Evolutionary conservation across 148 eudicot species (phyloP).

Genomic region (Rhododendron mucronatum): DNA sequence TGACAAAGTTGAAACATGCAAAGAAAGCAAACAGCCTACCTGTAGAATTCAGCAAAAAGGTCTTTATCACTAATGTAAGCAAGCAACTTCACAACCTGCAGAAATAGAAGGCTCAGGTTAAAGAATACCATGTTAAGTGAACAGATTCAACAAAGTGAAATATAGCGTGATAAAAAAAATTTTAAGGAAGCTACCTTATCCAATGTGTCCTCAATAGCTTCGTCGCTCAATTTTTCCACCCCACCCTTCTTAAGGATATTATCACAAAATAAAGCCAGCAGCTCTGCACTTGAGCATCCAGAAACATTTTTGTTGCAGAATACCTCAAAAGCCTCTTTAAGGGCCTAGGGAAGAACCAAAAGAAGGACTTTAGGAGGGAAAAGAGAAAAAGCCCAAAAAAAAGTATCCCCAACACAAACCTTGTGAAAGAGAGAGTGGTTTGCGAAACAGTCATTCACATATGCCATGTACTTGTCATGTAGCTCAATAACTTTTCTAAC

Average conservation of each 20-base stretch:
- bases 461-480: slow-evolving; percentile 37
- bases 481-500: slow-evolving; percentile 38
- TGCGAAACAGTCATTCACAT: slow-evolving; percentile 28
- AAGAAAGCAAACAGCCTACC: slow-evolving; percentile 11
- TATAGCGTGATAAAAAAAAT: neutral
- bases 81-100: slow-evolving; percentile 31
- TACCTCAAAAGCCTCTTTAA: slow-evolving; percentile 30
- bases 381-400: neutral
- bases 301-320: slow-evolving; percentile 33
- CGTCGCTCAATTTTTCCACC: slow-evolving; percentile 28
- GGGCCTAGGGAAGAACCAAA: slow-evolving; percentile 20
- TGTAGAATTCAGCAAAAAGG: slow-evolving; percentile 32
- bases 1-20: neutral
- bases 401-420: slow-evolving; percentile 13
- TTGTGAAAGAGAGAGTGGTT: slow-evolving; percentile 41
- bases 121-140: neutral
- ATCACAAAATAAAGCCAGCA: slow-evolving; percentile 29
- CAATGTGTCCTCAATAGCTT: slow-evolving; percentile 36
- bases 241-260: slow-evolving; percentile 32
- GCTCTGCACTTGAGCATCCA: slow-evolving; percentile 29
- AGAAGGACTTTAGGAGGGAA: neutral
- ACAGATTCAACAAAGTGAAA: neutral
- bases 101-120: neutral
- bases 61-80: slow-evolving; percentile 33
- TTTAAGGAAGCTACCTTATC: slow-evolving; percentile 20